Conservation (phyloP, 352 stramenopile species). For the Phytophthora vignae region DNA sequence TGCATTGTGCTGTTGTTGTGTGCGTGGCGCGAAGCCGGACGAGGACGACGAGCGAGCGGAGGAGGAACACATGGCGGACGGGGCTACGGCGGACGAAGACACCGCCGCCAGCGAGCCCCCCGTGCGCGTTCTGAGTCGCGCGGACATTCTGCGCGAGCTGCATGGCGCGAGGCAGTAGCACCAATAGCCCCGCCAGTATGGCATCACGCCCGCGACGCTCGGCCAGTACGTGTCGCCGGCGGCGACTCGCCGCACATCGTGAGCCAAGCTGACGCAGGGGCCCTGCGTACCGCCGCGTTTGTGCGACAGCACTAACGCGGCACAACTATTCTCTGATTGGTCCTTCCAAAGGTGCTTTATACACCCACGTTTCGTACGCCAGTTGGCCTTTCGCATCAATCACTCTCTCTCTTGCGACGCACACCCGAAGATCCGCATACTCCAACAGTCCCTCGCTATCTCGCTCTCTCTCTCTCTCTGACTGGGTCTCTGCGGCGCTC, state of each 20-base stretch:
- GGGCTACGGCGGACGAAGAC: slow-evolving; percentile 3
- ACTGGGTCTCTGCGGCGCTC: slow-evolving; percentile 9
- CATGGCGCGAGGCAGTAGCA: slow-evolving; percentile 5
- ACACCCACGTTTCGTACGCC: slow-evolving; percentile 9
- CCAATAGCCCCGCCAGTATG: neutral
- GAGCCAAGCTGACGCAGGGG: no score
- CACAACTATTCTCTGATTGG: slow-evolving; percentile 3
- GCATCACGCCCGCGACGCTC: no score
- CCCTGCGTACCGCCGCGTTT: no score
- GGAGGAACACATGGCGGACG: neutral
- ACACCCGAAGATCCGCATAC: neutral
- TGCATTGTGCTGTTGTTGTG: slow-evolving; percentile 33
- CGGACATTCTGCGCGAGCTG: slow-evolving; percentile 65
- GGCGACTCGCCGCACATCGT: no score
- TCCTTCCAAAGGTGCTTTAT: neutral
- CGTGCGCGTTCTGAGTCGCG: slow-evolving; percentile 56
- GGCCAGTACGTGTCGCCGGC: no score
- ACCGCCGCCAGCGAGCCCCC: slow-evolving; percentile 3
- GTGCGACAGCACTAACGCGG: no score
- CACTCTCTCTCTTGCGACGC: no score
- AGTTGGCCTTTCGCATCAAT: no score
- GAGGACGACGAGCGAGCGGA: slow-evolving; percentile 25
- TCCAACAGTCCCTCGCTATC: neutral
- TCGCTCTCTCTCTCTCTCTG: neutral
- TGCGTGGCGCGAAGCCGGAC: slow-evolving; percentile 21